Percentiles rank a stretch among this genome's conserved stretches.
phyloP scores from a whole-genome alignment of 805 yeast species.

The Maudiozyma barnettii region DNA sequence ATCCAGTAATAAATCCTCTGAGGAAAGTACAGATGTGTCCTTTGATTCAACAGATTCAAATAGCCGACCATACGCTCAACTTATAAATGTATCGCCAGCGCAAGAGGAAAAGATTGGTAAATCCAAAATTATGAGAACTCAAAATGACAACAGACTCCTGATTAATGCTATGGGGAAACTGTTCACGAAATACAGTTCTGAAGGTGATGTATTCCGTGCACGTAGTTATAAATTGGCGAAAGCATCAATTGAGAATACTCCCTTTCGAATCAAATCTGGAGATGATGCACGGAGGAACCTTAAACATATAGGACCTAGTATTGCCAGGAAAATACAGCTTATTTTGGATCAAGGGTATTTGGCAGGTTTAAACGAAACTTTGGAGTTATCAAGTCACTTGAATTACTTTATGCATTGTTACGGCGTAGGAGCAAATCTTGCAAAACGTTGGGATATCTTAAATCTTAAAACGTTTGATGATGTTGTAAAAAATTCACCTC shows the following conservation, averaged over 20 bases:
- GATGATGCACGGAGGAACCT: slow-evolving; percentile 18
- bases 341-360: slow-evolving; percentile 18
- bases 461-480: slow-evolving; percentile 14
- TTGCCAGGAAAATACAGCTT: slow-evolving; percentile 24
- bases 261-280: slow-evolving; percentile 18
- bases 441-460: slow-evolving; percentile 18
- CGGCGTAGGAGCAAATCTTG: slow-evolving; percentile 23
- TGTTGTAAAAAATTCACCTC: slow-evolving; percentile 12
- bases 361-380: slow-evolving; percentile 16
- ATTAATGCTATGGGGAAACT: slow-evolving; percentile 13
- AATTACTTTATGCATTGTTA: slow-evolving; percentile 23
- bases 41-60: too few relatives aligned
- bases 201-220: slow-evolving; percentile 23
- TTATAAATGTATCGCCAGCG: too few relatives aligned
- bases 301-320: slow-evolving; percentile 21
- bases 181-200: slow-evolving; percentile 15
- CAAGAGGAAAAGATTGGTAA: not conserved
- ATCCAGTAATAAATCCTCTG: not conserved
- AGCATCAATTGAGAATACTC: slow-evolving; percentile 14
- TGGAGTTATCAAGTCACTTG: slow-evolving; percentile 10
- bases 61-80: too few relatives aligned
- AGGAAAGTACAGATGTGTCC: not conserved
- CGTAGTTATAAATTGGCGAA: slow-evolving; percentile 24
- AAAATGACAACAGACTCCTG: slow-evolving; percentile 10
- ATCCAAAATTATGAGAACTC: not conserved